These are phyloP conservation scores for Talaromyces sp. DNA, from an alignment of 2,329 filamentous ascomycete species.

Conservation along the genomic window DNA sequence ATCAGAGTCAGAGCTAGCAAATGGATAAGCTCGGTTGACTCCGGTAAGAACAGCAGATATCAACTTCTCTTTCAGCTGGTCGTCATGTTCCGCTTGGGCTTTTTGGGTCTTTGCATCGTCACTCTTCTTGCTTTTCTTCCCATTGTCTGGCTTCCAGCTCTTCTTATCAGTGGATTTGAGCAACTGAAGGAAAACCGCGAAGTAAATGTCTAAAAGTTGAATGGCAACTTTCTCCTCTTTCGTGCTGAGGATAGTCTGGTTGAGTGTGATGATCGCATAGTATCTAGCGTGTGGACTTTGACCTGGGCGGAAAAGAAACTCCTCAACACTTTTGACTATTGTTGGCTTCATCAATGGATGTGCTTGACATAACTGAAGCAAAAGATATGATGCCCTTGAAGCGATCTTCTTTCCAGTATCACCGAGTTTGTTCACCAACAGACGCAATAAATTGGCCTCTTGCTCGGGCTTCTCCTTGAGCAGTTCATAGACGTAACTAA, in stretches of 20 bases:
- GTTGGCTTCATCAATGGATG: conserved; percentile 94
- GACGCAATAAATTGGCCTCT: conserved; percentile 84
- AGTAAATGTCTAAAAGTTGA: conserved; percentile 85
- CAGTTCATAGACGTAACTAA: conserved; percentile 88
- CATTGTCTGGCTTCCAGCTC: conserved; percentile 48
- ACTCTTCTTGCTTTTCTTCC: conserved; percentile 50
- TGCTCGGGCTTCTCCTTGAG: conserved; percentile 96
- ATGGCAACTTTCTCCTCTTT: conserved; percentile 81
- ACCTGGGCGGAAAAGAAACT: conserved; percentile 80
- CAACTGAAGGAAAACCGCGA: conserved; percentile 78
- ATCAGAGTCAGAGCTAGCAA: conserved; percentile 75
- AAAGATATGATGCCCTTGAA: conserved; percentile 84
- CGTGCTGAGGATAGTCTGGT: conserved; percentile 87
- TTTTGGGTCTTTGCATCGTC: conserved; percentile 39
- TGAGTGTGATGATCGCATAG: conserved; percentile 93
- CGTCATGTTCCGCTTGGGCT: conserved; percentile 49
- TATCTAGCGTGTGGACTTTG: conserved; percentile 89
- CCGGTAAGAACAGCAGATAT: conserved; percentile 88
- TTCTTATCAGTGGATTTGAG: conserved; percentile 58
- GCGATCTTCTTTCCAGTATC: conserved; percentile 95
- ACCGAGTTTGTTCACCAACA: conserved; percentile 94
- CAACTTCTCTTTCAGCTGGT: conserved; percentile 83
- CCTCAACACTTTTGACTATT: conserved; percentile 81
- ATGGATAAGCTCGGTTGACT: conserved; percentile 94
- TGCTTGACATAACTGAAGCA: conserved; percentile 84